Conservation (phyloP, 1,139 yeast species). For the Trichomonascaceae sp. region DNA sequence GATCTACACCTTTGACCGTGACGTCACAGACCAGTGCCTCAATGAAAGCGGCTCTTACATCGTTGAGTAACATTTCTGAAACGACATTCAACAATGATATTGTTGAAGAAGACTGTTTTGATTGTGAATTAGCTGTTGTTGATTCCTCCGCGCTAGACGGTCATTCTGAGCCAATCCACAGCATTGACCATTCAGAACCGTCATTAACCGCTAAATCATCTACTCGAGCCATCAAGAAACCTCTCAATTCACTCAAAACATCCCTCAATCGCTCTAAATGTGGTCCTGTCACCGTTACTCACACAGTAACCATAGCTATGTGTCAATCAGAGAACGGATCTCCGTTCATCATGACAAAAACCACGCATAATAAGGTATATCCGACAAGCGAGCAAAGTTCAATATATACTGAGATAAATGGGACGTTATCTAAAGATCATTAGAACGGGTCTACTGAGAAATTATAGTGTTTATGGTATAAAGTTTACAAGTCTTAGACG, state of each 20-base stretch:
- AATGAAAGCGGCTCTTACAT: not conserved
- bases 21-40: not conserved
- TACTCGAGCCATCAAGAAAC: not conserved
- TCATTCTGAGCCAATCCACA: not conserved
- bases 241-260: no score
- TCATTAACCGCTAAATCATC: not conserved
- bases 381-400: no score
- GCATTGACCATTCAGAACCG: not conserved
- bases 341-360: no score
- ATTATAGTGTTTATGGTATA: no score
- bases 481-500: no score
- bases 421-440: no score
- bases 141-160: not conserved
- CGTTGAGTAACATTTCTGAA: no score
- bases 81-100: not conserved
- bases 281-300: not conserved
- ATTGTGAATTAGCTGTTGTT: not conserved
- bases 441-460: no score
- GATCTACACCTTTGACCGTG: no score
- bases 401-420: no score
- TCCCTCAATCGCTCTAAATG: not conserved
- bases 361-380: no score
- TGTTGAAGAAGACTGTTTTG: not conserved
- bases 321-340: not conserved
- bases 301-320: not conserved